These are phyloP conservation scores for Boletellus ananiceps DNA, from an alignment of 768 basidiomycete genomes.

Conservation along the genomic window DNA sequence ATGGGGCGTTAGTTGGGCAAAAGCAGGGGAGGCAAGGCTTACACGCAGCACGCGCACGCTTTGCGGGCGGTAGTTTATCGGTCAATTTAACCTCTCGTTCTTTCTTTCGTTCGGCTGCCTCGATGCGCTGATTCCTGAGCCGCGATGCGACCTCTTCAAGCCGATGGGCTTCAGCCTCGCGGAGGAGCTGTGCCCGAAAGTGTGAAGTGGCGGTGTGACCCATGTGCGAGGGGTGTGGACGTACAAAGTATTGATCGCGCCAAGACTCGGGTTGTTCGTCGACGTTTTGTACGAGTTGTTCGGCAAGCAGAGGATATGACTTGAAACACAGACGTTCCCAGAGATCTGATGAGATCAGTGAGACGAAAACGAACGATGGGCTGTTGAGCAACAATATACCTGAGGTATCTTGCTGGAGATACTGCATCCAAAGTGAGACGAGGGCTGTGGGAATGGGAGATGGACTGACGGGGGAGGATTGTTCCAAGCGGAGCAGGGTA, in stretches of 20 bases:
- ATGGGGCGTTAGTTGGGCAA: conserved; percentile 11
- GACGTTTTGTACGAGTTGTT: conserved; percentile 40
- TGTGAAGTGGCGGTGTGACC: conserved; percentile 1
- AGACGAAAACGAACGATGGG: not conserved
- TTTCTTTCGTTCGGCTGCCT: conserved; percentile 71
- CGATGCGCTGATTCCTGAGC: conserved; percentile 61
- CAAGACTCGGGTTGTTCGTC: conserved; percentile 54
- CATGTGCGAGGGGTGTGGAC: conserved; percentile 21
- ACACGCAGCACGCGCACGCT: conserved; percentile 60
- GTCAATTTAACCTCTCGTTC: conserved; percentile 74
- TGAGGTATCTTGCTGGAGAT: conserved; percentile 51
- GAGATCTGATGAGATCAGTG: conserved; percentile 42
- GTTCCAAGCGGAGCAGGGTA: conserved; percentile 64
- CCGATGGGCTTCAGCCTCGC: conserved; percentile 56
- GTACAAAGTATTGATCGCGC: conserved; percentile 66
- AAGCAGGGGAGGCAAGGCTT: conserved; percentile 21
- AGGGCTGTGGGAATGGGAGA: conserved; percentile 4
- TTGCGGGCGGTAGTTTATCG: conserved; percentile 60
- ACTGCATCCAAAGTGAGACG: conserved; percentile 34
- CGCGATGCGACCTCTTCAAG: conserved; percentile 59
- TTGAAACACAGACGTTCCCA: conserved; percentile 64
- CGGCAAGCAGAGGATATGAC: conserved; percentile 51
- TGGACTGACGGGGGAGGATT: conserved; percentile 59
- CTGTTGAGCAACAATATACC: conserved; percentile 33
- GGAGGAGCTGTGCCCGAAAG: conserved; percentile 41